These are phyloP conservation scores for Leishmania gerbilli DNA, from an alignment of 208 protist genomes.

Conservation along the genomic window DNA sequence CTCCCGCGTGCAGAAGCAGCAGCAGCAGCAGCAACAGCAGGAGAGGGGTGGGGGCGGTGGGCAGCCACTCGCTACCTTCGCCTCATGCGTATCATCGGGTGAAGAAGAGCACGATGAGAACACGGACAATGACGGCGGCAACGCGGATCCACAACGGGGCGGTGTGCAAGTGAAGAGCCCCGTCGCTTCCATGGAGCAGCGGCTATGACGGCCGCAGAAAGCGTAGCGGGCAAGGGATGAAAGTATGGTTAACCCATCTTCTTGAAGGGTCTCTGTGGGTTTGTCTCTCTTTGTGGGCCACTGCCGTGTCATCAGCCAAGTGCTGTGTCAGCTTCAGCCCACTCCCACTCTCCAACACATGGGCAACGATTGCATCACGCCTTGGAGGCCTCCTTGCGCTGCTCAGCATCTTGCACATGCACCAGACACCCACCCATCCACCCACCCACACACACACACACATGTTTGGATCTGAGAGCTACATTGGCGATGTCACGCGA, in stretches of 20 bases:
- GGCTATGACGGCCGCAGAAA: neutral
- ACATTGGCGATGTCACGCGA: neutral
- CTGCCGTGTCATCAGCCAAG: neutral
- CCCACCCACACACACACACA: neutral
- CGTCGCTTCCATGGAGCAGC: neutral
- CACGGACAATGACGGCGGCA: neutral
- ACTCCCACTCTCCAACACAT: neutral
- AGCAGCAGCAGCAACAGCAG: constrained; percentile 7
- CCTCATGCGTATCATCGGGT: constrained; percentile 21
- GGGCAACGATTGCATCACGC: neutral
- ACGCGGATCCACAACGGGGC: neutral
- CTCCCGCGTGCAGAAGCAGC: constrained; percentile 28
- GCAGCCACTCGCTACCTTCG: constrained; percentile 6
- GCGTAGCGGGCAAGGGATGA: neutral
- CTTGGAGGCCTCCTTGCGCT: neutral
- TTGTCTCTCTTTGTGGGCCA: neutral
- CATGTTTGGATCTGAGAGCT: neutral
- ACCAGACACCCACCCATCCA: neutral
- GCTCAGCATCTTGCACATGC: neutral
- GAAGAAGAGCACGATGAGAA: constrained; percentile 19
- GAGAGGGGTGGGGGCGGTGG: neutral
- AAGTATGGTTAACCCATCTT: neutral
- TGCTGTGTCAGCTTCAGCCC: neutral
- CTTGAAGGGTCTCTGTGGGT: neutral
- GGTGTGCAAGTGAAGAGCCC: neutral